A percentile compares a stretch with the other conserved stretches of the same genome.
Evolutionary conservation across 768 basidiomycete species (phyloP).

Genomic region (Amanita polypyramis): DNA sequence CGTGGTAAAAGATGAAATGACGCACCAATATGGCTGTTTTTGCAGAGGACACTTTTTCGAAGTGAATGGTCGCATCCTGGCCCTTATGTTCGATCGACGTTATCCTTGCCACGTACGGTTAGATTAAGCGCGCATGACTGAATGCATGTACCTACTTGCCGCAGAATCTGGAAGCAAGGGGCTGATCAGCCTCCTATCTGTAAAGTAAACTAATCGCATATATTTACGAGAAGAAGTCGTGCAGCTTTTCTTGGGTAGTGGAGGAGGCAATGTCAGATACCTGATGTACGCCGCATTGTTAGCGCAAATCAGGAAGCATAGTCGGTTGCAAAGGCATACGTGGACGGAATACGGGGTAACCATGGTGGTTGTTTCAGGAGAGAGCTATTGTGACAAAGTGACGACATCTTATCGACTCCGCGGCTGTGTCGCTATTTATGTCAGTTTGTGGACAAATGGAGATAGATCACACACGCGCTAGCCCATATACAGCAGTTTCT

Average conservation of each 20-base stretch:
- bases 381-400: background rate
- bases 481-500: background rate
- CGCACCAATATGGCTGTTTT: slow-evolving; percentile 77
- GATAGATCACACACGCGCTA: background rate
- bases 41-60: slow-evolving; percentile 76
- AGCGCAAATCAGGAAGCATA: background rate
- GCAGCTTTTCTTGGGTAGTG: slow-evolving; percentile 58
- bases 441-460: background rate
- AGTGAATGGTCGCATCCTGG: slow-evolving; percentile 57
- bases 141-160: slow-evolving; percentile 47
- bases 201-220: slow-evolving; percentile 4
- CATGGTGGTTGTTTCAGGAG: background rate
- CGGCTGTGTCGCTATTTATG: background rate
- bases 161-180: slow-evolving; percentile 52
- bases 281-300: slow-evolving; percentile 24
- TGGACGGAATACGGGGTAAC: slow-evolving; percentile 19
- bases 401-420: background rate
- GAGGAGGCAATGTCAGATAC: slow-evolving; percentile 60
- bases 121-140: slow-evolving; percentile 4
- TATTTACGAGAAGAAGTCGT: slow-evolving; percentile 74
- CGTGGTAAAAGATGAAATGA: background rate
- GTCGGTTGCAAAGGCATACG: slow-evolving; percentile 20
- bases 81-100: slow-evolving; percentile 43
- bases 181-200: slow-evolving; percentile 8
- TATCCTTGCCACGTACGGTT: slow-evolving; percentile 35